Base-by-base conservation (phyloP, 345 rosid genomes). In the Salix brachista region DNA sequence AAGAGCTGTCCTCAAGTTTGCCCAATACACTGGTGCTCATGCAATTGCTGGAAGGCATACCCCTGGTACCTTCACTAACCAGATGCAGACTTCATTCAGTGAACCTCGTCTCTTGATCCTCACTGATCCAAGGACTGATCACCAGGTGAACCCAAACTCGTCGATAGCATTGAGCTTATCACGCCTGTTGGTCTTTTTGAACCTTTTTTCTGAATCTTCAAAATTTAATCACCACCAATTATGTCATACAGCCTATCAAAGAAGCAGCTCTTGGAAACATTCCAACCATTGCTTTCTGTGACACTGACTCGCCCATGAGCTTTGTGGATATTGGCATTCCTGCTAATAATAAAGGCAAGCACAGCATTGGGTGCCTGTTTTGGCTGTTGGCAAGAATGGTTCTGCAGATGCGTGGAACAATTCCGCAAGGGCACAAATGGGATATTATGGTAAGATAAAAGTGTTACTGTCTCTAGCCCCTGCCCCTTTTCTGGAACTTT, bases 1-100 rank as follows among this genome's bases (percentile, higher is more conserved):
- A 88, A 89, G 97, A 69, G 99, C 99, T 74, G 97, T 95, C 0
- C 56, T 95, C 66, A 95, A 93, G 86, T 95, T 95, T 75, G 97
- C 99, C 1, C 97, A 95, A 32, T 87, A 91, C 90, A 93, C 97
- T n/a, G 95, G 97, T 71, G 91, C 90, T n/a, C 90, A 95, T 72
- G 98, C 98, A 2, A 92, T 94, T 85, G 98, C 98, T 71, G 98
- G 98, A 52, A 91, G 98, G 85, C 98, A 95, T 82, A 95, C 99
- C 60, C 99, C 99, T 18, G 99, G 97, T 88, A 95, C 99, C 26
- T 95, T 95, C 75, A 95, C 99, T 65, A 95, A 93, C 80, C 97
- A 95, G 79, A 83, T 93, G 67, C 99, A 95, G 72, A 93, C 99
- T 0, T 91, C 97, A 0, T 95, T 95, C 88, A 91, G 89, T 23